Evolutionary conservation across 257 asterid species (phyloP), one percentile per base, ranked within the genome.

Genomic region (Linderniella brevidens): DNA sequence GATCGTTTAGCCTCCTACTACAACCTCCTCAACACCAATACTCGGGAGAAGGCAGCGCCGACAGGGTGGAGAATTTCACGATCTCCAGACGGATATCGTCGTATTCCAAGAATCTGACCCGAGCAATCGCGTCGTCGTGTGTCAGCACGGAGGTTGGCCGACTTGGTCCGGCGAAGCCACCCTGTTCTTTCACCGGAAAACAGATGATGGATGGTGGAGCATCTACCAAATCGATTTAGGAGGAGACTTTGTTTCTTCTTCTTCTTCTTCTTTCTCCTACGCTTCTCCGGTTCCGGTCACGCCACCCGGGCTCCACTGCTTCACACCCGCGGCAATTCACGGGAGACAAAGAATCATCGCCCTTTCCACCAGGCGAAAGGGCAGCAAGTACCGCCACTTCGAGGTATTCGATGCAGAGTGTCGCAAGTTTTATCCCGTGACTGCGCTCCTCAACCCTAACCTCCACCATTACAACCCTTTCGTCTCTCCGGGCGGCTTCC

Each of bases 121-220:
- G 1, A 17, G 41, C 0, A 64, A 42, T 51, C 76, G 83, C 9
- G 56, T 64, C 16, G 13, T 63, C 0, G 68, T 79, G 16, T 70
- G 69, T 58, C 46, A 59, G 17, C 84, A 75, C 54, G 93, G 93
- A 15, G 93, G 95, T 10, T 82, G 95, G 95, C 88, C 95, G 0
- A 56, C 78, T 11, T 82, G 86, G 80, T 72, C 58, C 7, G 92
- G 78, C 12, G 92, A 86, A 43, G 66, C 74, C 0, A 61, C 74
- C 6, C 35, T 82, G 17, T 82, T 79, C 46, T 86, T 79, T 61
- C 95, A 82, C 35, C 73, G 82, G 12, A 79, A 68, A 54, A 67
- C 79, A 0, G 88, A 82, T 14, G 93, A 86, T 52, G 97, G 94
- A 0, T 86, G 97, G 94, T 86, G 94, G 97, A 74, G 93, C 70